A percentile compares a stretch with the other conserved stretches of the same genome.
Evolutionary conservation across 2,329 filamentous ascomycete genomes (phyloP).

Genomic region (Aciculosporium take): DNA sequence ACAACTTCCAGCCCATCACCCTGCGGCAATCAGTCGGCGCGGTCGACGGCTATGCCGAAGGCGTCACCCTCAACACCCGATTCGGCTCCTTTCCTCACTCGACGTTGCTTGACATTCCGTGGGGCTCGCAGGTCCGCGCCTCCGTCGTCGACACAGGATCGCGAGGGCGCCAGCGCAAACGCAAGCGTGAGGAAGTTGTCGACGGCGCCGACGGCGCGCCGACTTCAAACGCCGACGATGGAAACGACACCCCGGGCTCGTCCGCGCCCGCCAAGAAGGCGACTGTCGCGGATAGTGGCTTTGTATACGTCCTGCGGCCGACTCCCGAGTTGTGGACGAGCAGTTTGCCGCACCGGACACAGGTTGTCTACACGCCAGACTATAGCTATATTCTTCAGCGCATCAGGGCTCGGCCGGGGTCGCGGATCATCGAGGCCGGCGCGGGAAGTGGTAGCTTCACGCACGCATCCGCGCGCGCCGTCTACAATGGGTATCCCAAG

Average conservation of each 20-base stretch:
- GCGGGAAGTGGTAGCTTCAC: conserved; percentile 75
- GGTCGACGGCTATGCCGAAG: conserved; percentile 59
- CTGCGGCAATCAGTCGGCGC: conserved; percentile 47
- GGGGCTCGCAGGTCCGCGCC: conserved; percentile 84
- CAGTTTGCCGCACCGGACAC: conserved; percentile 66
- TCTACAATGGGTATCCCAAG: conserved; percentile 56
- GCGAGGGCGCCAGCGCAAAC: conserved; percentile 60
- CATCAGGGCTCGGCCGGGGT: conserved; percentile 58
- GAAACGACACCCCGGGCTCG: conserved; percentile 16
- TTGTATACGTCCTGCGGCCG: conserved; percentile 64
- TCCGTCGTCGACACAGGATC: conserved; percentile 85
- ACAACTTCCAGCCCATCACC: conserved; percentile 66
- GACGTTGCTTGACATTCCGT: conserved; percentile 62
- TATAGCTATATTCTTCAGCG: conserved; percentile 74
- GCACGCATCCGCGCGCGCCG: conserved; percentile 60
- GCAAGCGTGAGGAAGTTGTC: conserved; percentile 35
- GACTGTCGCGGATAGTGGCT: conserved; percentile 47
- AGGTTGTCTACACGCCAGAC: conserved; percentile 77
- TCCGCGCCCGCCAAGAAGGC: conserved; percentile 31
- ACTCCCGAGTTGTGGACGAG: conserved; percentile 74
- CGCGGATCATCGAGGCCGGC: conserved; percentile 64
- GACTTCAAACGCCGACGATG: conserved; percentile 20
- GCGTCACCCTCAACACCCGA: conserved; percentile 74
- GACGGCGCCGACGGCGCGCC: conserved; percentile 30
- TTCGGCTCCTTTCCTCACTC: conserved; percentile 84